These are phyloP conservation scores for Pachysandra terminalis DNA, from an alignment of 164 flowering plant genomes.

Conservation along the genomic window DNA sequence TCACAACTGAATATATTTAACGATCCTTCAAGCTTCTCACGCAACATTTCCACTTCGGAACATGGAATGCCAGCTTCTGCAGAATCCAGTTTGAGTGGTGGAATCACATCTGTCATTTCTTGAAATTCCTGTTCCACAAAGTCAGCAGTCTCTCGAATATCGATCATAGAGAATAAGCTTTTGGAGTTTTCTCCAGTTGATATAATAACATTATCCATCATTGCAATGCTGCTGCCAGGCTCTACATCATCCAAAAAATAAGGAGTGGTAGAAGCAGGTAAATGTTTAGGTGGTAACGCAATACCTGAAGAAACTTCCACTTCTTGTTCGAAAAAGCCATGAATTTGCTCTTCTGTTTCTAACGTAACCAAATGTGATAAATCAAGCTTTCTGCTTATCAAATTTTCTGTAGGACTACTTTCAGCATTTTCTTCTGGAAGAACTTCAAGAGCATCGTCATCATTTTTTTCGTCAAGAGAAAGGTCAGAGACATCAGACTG, in stretches of 20 bases:
- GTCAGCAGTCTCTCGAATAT: constrained; percentile 14
- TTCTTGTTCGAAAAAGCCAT: constrained; percentile 20
- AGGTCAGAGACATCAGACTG: constrained; percentile 10
- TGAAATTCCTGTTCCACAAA: constrained; percentile 17
- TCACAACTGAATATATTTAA: constrained; percentile 12
- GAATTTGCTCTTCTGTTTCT: constrained; percentile 16
- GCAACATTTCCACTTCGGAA: constrained; percentile 18
- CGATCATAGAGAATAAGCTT: constrained; percentile 3
- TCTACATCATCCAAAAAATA: constrained; percentile 12
- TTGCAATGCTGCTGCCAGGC: constrained; percentile 16
- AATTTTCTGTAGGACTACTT: constrained; percentile 14
- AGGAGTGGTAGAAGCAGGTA: constrained; percentile 9
- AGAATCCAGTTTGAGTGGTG: constrained; percentile 19
- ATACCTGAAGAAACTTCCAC: constrained; percentile 12
- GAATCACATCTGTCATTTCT: constrained; percentile 18
- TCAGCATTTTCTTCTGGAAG: constrained; percentile 17
- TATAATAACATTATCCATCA: constrained; percentile 15
- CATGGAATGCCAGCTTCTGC: constrained; percentile 17
- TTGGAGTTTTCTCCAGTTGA: constrained; percentile 14
- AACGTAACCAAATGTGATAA: constrained; percentile 15
- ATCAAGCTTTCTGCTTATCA: constrained; percentile 11
- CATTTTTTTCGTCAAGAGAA: constrained; percentile 14
- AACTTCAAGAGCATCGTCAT: constrained; percentile 12
- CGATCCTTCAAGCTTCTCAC: constrained; percentile 13
- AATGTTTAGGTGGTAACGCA: constrained; percentile 8